Evolutionary conservation across 2,329 filamentous ascomycete genomes (phyloP).

Genomic region (Didymosphaeria variabile): DNA sequence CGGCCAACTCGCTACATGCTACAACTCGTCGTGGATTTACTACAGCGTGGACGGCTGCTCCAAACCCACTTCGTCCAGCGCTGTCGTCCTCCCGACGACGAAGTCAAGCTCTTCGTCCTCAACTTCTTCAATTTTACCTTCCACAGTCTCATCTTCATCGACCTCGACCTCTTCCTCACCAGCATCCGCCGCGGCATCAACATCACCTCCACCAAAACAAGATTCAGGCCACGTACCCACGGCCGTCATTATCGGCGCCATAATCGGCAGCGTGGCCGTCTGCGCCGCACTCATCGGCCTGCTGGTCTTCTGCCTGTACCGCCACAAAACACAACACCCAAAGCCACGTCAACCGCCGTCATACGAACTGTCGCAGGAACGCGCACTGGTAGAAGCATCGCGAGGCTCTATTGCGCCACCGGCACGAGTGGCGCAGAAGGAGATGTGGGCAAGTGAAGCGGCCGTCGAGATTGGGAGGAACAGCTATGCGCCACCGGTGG

Average conservation of each 20-base stretch:
- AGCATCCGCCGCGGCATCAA: constrained; percentile 14
- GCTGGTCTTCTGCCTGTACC: constrained; percentile 20
- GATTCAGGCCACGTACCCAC: constrained; percentile 10
- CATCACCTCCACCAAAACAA: constrained; percentile 7
- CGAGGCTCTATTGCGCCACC: constrained; percentile 6
- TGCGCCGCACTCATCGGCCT: constrained; percentile 23
- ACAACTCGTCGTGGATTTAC: constrained; percentile 38
- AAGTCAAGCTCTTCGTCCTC: neutral
- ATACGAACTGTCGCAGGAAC: constrained; percentile 33
- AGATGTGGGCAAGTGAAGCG: constrained; percentile 28
- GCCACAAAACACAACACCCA: constrained; percentile 8
- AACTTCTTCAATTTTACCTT: neutral
- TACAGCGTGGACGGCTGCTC: constrained; percentile 40
- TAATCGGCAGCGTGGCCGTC: constrained; percentile 26
- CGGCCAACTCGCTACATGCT: constrained; percentile 34
- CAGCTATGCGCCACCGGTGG: constrained; percentile 25
- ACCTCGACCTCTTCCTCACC: constrained; percentile 6
- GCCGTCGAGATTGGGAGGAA: constrained; percentile 36
- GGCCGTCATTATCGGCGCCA: constrained; percentile 28
- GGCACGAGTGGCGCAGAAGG: constrained; percentile 20
- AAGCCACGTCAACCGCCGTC: constrained; percentile 7
- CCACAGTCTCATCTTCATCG: constrained; percentile 9
- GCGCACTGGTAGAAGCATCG: constrained; percentile 22
- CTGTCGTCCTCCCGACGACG: constrained; percentile 10
- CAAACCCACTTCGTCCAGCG: constrained; percentile 18